Conservation (phyloP, 2,329 filamentous ascomycete species). For the Hortaea werneckii region DNA sequence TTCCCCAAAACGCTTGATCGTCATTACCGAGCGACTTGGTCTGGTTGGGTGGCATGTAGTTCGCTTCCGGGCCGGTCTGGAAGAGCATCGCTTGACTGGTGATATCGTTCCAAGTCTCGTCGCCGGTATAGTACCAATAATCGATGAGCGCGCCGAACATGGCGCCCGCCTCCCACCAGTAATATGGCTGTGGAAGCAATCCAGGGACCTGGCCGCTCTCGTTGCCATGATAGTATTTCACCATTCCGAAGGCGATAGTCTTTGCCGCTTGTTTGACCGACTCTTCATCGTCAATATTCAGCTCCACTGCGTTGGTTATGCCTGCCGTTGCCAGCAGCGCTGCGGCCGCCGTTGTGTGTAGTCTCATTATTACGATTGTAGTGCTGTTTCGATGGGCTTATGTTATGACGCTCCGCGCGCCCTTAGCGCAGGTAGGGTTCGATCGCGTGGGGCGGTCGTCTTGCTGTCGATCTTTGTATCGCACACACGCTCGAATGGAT, state of each 20-base stretch:
- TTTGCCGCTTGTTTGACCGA: constrained; percentile 36
- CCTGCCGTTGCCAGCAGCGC: background rate
- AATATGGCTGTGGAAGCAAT: constrained; percentile 54
- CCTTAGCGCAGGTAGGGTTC: background rate
- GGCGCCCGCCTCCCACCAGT: constrained; percentile 61
- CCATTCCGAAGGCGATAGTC: constrained; percentile 39
- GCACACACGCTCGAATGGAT: background rate
- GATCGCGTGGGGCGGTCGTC: background rate
- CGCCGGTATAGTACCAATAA: constrained; percentile 61
- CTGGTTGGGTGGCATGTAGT: constrained; percentile 47
- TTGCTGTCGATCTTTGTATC: background rate
- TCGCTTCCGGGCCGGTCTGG: constrained; percentile 46
- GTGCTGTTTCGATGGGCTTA: background rate
- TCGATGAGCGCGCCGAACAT: constrained; percentile 60
- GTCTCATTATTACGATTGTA: background rate
- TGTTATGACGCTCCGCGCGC: background rate
- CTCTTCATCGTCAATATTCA: constrained; percentile 6
- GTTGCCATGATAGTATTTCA: constrained; percentile 45
- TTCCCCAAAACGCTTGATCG: constrained; percentile 49
- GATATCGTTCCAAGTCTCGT: constrained; percentile 51
- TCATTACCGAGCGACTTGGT: constrained; percentile 41
- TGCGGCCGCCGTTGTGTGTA: background rate
- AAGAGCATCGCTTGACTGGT: constrained; percentile 46
- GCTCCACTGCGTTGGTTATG: background rate
- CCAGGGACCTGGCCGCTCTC: constrained; percentile 41